Evolutionary conservation across 805 yeast genomes (phyloP), one percentile per base, ranked within the genome.

Genomic region (Maudiozyma serrabonitensis): DNA sequence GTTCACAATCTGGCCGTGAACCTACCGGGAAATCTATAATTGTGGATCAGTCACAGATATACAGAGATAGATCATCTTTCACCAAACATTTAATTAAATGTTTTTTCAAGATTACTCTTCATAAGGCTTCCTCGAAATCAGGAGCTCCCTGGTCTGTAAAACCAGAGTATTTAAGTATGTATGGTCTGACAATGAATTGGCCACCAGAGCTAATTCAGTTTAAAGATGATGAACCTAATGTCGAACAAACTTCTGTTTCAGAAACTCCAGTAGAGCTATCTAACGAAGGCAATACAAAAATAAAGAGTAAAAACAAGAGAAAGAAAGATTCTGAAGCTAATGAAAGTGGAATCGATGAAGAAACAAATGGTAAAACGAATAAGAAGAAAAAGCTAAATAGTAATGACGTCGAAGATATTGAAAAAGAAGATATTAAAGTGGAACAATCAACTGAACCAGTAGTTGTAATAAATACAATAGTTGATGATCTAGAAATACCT

Each of bases 141-240:
- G 97, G 98, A 3, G 91, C 97, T 2, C 98, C 98, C 2, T 93
- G 98, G 98, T 81, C 91, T 19, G 93, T 93, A 15, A 85, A 83
- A 61, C 80, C 79, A 25, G 81, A 82, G 55, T 87, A 79, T 64
- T 44, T 67, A 39, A 57, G 60, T 32, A 64, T 64, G 60, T 67
- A 67, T 50, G 65, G 67, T 6, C 50, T 67, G 16, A 56, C 61
- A 1, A 54, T 60, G 60, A 67, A 60, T 11, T 67, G 70, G 70
- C 69, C 70, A 6, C 45, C 45, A 6, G 63, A 62, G 1, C 55
- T 65, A 53, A 18, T 60, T 35, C 57, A 59, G 44, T 67, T 55
- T 43, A 66, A 62, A 50, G 69, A 65, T 16, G 67, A 63, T 34
- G 60, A 57, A 41, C 56, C 56, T 8, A n/a, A 23, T 7, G 9